Base-by-base conservation (phyloP, 371 early-diverging fungal species). In the Blakeslea trispora region DNA sequence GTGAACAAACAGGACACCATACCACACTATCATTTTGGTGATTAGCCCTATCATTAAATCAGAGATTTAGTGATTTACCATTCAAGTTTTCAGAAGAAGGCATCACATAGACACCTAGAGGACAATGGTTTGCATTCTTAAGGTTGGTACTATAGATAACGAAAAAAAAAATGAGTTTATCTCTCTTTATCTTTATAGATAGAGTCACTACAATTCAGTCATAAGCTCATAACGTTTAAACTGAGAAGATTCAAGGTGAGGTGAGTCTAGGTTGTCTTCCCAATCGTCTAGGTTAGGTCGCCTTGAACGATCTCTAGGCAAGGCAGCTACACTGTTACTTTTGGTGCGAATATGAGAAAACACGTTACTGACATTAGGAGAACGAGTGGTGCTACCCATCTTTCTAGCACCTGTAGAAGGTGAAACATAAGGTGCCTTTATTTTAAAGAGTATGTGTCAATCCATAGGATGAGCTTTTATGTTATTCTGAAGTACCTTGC, bases 1-100 rank as follows among this genome's bases (percentile, higher is more conserved):
- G 68, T 94, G 92, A 17, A 94, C 77, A 66, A 94, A 93, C 24
- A 92, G 53, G 1, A 87, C 87, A 3, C 93, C 96, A 62, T 88
- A 85, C 95, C 94, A 94, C 43, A 82, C 90, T 89, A n/a, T n/a
- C n/a, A n/a, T n/a, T n/a, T n/a, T n/a, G n/a, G n/a, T n/a, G n/a
- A n/a, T n/a, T n/a, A n/a, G n/a, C n/a, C n/a, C n/a, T n/a, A n/a
- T n/a, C n/a, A n/a, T n/a, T n/a, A n/a, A n/a, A n/a, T n/a, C n/a
- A n/a, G n/a, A n/a, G n/a, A n/a, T n/a, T n/a, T n/a, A n/a, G n/a
- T n/a, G n/a, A n/a, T n/a, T 55, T 78, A 85, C 87, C 80, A 57
- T 89, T 74, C 18, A 89, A 73, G 52, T 88, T 81, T 32, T 81
- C 80, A 5, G 78, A 65, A 17, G 83, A 77, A 15, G 94, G 93